Evolutionary conservation across 345 rosid genomes (phyloP).

Genomic region (Populus davidiana): DNA sequence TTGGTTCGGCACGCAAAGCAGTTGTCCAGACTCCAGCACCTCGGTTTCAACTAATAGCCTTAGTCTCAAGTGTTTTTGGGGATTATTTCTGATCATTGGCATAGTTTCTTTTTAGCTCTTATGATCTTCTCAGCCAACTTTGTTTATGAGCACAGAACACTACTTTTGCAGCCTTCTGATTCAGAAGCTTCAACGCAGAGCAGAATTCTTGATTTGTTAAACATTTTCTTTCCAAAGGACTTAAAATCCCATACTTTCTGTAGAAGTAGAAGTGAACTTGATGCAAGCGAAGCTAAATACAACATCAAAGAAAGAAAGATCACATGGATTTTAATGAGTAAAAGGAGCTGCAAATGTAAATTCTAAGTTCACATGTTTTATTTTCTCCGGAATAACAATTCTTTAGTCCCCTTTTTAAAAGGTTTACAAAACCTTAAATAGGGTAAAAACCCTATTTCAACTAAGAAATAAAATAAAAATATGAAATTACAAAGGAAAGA

Average conservation of each 20-base stretch:
- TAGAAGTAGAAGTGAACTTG: background rate
- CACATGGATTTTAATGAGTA: too few relatives aligned
- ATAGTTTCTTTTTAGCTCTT: conserved; percentile 5
- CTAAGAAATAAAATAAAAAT: too few relatives aligned
- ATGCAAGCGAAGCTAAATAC: too few relatives aligned
- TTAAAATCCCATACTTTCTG: background rate
- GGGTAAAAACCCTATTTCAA: too few relatives aligned
- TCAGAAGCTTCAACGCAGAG: background rate
- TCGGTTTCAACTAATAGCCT: background rate
- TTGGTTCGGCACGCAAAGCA: background rate
- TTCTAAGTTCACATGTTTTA: too few relatives aligned
- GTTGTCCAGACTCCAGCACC: background rate
- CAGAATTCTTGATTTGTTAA: background rate
- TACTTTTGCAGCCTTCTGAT: background rate
- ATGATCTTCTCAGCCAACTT: background rate
- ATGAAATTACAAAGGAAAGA: too few relatives aligned
- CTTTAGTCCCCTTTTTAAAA: too few relatives aligned
- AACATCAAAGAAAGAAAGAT: too few relatives aligned
- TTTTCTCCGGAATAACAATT: too few relatives aligned
- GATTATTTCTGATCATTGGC: conserved; percentile 11
- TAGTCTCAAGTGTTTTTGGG: conserved; percentile 10
- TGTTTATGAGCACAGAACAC: background rate
- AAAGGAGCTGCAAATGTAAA: too few relatives aligned
- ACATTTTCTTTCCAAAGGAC: background rate
- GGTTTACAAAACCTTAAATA: too few relatives aligned